These are phyloP conservation scores for Acephala macrosclerotiorum DNA, from an alignment of 2,329 filamentous ascomycete species.

Conservation along the genomic window DNA sequence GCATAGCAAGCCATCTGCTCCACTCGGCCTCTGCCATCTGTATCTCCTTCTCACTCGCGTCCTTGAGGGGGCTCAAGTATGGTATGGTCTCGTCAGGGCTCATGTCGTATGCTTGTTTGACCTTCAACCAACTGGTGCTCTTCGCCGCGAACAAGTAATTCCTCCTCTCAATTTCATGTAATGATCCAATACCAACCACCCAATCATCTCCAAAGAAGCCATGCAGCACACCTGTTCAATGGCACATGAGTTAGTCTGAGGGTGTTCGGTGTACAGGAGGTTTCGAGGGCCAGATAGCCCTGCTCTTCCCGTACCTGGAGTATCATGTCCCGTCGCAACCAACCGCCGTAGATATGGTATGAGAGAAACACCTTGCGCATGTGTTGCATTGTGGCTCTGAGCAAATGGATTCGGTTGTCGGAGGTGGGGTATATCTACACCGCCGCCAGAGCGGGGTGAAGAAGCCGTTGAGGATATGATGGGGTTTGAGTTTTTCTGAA, in stretches of 20 bases:
- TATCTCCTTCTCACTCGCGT: slow-evolving; percentile 80
- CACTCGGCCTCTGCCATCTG: slow-evolving; percentile 82
- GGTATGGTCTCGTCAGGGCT: slow-evolving; percentile 82
- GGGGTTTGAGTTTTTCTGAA: slow-evolving; percentile 68
- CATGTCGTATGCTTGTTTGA: slow-evolving; percentile 93
- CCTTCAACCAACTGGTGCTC: slow-evolving; percentile 85
- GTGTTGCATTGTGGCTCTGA: slow-evolving; percentile 33
- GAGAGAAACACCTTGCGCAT: slow-evolving; percentile 63
- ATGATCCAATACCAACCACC: slow-evolving; percentile 76
- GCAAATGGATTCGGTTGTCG: slow-evolving; percentile 39
- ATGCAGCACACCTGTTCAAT: slow-evolving; percentile 68
- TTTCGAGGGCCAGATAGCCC: neutral
- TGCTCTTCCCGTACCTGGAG: slow-evolving; percentile 56
- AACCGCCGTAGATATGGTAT: slow-evolving; percentile 91
- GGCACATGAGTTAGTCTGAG: neutral
- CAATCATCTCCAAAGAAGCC: slow-evolving; percentile 98
- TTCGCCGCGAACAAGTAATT: slow-evolving; percentile 98
- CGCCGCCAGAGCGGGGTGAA: slow-evolving; percentile 45
- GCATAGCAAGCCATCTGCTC: slow-evolving; percentile 96
- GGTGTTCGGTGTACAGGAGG: neutral
- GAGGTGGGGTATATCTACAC: slow-evolving; percentile 37
- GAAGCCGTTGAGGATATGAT: slow-evolving; percentile 50
- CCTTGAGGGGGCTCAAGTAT: slow-evolving; percentile 84
- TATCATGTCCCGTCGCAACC: slow-evolving; percentile 91
- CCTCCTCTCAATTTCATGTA: slow-evolving; percentile 88